A percentile compares a stretch with the other conserved stretches of the same genome.
phyloP scores from a whole-genome alignment of 768 basidiomycete species.

The Pisolithus albus region DNA sequence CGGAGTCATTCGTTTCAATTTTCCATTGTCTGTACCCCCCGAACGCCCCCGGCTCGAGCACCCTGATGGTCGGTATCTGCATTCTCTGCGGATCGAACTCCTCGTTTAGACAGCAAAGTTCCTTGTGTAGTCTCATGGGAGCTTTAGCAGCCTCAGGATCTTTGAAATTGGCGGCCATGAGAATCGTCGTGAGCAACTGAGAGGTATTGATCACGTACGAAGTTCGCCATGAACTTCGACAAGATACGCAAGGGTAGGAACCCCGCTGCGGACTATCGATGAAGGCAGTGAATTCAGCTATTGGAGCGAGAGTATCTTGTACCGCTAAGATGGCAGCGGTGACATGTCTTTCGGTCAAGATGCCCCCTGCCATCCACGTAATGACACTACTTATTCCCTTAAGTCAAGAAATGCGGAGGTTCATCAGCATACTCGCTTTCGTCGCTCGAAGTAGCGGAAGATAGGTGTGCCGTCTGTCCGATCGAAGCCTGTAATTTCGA shows the following conservation, averaged over 20 bases:
- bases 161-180: neutral
- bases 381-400: neutral
- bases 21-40: neutral
- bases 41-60: neutral
- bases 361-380: slow-evolving; percentile 5
- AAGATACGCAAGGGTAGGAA: neutral
- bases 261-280: slow-evolving; percentile 9
- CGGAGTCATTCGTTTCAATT: neutral
- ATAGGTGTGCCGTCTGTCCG: slow-evolving; percentile 5
- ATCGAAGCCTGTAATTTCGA: slow-evolving; percentile 5
- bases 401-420: too few species aligned
- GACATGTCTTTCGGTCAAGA: slow-evolving; percentile 13
- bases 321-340: slow-evolving; percentile 7
- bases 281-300: slow-evolving; percentile 12
- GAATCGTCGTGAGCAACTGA: neutral
- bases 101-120: neutral
- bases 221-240: slow-evolving; percentile 10
- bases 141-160: slow-evolving; percentile 1
- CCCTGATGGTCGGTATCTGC: neutral
- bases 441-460: slow-evolving; percentile 2
- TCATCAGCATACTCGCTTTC: neutral
- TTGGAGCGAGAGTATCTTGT: slow-evolving; percentile 6
- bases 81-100: neutral
- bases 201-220: neutral
- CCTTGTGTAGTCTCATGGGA: slow-evolving; percentile 1